phyloP scores from a whole-genome alignment of 768 basidiomycete genomes.

The Coprinopsis cinerea region DNA sequence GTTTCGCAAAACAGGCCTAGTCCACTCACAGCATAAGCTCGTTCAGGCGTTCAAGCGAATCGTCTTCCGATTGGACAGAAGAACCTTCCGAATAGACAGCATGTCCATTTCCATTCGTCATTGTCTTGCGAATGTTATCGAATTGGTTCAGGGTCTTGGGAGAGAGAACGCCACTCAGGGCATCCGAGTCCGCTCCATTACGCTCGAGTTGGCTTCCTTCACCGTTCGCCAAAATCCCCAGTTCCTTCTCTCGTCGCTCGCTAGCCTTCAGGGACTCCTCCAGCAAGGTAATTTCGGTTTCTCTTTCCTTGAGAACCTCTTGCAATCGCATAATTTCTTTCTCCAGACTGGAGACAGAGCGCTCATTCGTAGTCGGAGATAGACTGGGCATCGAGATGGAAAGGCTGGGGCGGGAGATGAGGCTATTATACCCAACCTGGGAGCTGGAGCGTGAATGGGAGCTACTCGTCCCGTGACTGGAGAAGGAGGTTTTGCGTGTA shows the following conservation, averaged over 20 bases:
- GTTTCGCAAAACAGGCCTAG: conserved; percentile 3
- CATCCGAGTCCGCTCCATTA: conserved; percentile 20
- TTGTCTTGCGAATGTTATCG: conserved; percentile 62
- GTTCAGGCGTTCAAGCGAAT: conserved; percentile 74
- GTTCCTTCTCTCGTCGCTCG: conserved; percentile 19
- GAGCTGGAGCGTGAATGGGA: conserved; percentile 58
- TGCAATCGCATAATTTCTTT: conserved; percentile 95
- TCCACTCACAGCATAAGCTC: conserved; percentile 83
- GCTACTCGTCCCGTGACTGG: conserved; percentile 69
- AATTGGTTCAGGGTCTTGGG: conserved; percentile 72
- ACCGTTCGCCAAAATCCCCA: not conserved
- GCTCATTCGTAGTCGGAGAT: conserved; percentile 42
- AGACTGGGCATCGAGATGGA: conserved; percentile 48
- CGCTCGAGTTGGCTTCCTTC: not conserved
- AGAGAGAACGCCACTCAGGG: conserved; percentile 41
- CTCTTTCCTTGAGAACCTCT: conserved; percentile 84
- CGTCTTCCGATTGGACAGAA: conserved; percentile 50
- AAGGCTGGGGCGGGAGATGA: conserved; percentile 41
- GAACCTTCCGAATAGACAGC: conserved; percentile 29
- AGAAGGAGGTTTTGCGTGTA: conserved; percentile 78
- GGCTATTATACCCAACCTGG: conserved; percentile 46
- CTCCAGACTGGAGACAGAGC: conserved; percentile 81
- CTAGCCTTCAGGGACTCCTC: conserved; percentile 49
- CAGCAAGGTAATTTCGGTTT: conserved; percentile 79
- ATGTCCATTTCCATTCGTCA: conserved; percentile 46